Evolutionary conservation across 2,329 filamentous ascomycete species (phyloP).

Genomic region (Paraconiothyrium sp.): DNA sequence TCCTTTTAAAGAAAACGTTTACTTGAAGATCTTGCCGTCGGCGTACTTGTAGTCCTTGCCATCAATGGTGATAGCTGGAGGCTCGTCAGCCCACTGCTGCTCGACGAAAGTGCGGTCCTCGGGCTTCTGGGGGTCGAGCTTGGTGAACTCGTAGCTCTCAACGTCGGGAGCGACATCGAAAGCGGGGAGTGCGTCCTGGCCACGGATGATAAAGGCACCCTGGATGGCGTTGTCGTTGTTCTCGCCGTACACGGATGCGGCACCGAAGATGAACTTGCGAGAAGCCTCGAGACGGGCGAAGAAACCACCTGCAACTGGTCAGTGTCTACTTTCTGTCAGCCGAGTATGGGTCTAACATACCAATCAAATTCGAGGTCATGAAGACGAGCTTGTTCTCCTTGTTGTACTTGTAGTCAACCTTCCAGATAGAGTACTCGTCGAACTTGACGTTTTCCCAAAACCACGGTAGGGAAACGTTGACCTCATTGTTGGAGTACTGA

Average conservation of each 20-base stretch:
- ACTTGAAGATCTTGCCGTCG: slow-evolving; percentile 99
- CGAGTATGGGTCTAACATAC: slow-evolving; percentile 48
- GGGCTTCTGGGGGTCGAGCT: slow-evolving; percentile 88
- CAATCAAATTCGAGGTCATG: slow-evolving; percentile 99
- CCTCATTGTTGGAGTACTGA: slow-evolving; percentile 95
- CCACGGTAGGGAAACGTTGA: slow-evolving; percentile 85
- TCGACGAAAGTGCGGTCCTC: slow-evolving; percentile 89
- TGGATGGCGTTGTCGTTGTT: slow-evolving; percentile 90
- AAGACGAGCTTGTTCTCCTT: slow-evolving; percentile 96
- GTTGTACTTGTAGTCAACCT: slow-evolving; percentile 98
- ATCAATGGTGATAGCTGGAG: slow-evolving; percentile 69
- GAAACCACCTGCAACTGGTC: slow-evolving; percentile 73
- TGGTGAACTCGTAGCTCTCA: slow-evolving; percentile 95
- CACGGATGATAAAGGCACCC: slow-evolving; percentile 94
- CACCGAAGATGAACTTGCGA: slow-evolving; percentile 98
- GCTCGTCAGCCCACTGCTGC: slow-evolving; percentile 90
- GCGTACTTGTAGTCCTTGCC: slow-evolving; percentile 91
- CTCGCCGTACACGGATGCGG: slow-evolving; percentile 85
- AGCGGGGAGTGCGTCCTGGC: slow-evolving; percentile 83
- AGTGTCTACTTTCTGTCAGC: slow-evolving; percentile 16
- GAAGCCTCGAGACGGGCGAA: slow-evolving; percentile 96
- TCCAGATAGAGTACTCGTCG: slow-evolving; percentile 96
- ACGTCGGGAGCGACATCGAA: slow-evolving; percentile 98
- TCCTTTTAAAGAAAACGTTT: slow-evolving; percentile 56
- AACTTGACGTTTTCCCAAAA: slow-evolving; percentile 98